phyloP scores from a whole-genome alignment of 2,329 filamentous ascomycete species.

The Beauveria varroae region DNA sequence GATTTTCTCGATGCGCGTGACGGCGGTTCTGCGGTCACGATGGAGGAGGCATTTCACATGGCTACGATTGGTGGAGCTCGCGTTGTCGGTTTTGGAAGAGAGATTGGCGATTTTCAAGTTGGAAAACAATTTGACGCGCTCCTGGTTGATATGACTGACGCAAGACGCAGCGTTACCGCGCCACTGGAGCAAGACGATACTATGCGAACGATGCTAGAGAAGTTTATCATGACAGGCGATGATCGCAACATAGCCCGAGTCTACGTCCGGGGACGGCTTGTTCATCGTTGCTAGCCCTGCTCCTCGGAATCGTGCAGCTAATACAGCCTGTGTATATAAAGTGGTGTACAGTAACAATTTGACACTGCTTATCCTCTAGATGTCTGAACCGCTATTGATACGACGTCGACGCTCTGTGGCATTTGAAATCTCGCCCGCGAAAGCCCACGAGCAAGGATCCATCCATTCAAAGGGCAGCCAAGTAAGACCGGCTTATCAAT shows the following conservation, averaged over 20 bases:
- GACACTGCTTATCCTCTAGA: too few relatives aligned
- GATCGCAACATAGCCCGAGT: slow-evolving; percentile 53
- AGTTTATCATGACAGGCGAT: slow-evolving; percentile 59
- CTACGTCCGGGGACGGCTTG: slow-evolving; percentile 39
- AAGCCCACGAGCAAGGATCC: too few relatives aligned
- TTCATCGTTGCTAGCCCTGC: slow-evolving; percentile 13
- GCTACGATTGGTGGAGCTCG: slow-evolving; percentile 54
- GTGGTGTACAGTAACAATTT: too few relatives aligned
- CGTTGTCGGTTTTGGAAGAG: slow-evolving; percentile 46
- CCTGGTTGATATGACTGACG: slow-evolving; percentile 33
- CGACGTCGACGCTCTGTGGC: too few relatives aligned
- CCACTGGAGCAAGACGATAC: slow-evolving; percentile 44
- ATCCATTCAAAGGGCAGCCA: too few relatives aligned
- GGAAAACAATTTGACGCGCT: slow-evolving; percentile 58
- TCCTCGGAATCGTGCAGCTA: neutral
- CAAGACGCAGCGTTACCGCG: slow-evolving; percentile 37
- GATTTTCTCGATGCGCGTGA: slow-evolving; percentile 32
- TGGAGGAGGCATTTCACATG: slow-evolving; percentile 50
- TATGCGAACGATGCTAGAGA: slow-evolving; percentile 44
- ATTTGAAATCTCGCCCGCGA: too few relatives aligned
- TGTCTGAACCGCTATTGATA: too few relatives aligned
- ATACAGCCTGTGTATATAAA: neutral
- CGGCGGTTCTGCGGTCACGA: slow-evolving; percentile 35
- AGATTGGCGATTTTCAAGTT: slow-evolving; percentile 47
- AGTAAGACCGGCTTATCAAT: too few relatives aligned